Conservation (phyloP, 352 stramenopile species). For the Globisporangium rhizosaccharum region DNA sequence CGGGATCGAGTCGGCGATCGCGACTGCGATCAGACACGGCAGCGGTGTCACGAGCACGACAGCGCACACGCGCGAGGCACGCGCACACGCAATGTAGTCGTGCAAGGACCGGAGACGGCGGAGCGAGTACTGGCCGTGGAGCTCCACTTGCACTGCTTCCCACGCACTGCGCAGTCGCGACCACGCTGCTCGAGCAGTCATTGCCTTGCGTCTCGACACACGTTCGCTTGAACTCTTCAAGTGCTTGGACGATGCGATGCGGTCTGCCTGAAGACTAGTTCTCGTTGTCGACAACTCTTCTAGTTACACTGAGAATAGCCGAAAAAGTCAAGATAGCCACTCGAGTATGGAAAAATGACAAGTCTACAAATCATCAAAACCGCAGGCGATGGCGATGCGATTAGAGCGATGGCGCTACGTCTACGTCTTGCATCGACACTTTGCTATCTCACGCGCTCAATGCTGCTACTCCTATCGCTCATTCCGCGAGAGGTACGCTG, state of each 20-base stretch:
- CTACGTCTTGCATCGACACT: not conserved
- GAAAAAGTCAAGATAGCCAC: no score
- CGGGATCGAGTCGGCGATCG: slow-evolving; percentile 5
- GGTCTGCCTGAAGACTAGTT: no score
- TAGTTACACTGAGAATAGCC: no score
- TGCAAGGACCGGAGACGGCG: not conserved
- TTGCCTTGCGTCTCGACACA: not conserved
- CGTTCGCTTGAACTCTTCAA: no score
- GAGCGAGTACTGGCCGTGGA: slow-evolving; percentile 33
- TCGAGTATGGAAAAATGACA: no score
- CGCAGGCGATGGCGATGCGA: no score
- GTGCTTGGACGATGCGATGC: no score
- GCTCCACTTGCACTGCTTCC: slow-evolving; percentile 29
- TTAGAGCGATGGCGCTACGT: no score
- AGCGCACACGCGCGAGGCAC: not conserved
- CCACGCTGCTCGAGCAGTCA: not conserved
- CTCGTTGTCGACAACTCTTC: no score
- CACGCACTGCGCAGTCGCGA: slow-evolving; percentile 7
- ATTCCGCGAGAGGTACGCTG: slow-evolving; percentile 46
- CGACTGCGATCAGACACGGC: not conserved
- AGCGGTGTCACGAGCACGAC: slow-evolving; percentile 4
- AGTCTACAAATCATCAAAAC: no score
- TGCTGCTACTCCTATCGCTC: slow-evolving; percentile 9
- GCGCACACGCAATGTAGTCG: not conserved
- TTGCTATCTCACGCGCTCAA: not conserved